Percentiles rank a stretch among this genome's conserved stretches.
phyloP scores from a whole-genome alignment of 179 eudicot species.

The Gypsophila paniculata region DNA sequence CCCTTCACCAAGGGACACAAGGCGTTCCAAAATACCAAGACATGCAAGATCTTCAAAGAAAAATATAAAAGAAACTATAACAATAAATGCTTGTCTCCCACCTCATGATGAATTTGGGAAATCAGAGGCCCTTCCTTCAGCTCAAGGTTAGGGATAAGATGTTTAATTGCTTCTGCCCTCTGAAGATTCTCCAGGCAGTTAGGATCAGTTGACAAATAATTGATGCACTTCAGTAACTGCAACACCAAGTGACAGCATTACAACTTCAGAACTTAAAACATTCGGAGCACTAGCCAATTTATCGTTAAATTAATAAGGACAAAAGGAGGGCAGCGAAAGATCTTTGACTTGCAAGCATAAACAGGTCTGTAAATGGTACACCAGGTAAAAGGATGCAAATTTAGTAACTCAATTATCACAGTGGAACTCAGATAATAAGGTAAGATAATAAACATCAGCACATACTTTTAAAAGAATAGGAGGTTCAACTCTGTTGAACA shows the following conservation, averaged over 20 bases:
- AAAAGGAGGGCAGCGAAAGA: background rate
- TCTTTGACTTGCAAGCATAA: background rate
- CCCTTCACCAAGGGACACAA: background rate
- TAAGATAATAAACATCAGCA: background rate
- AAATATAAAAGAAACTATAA: background rate
- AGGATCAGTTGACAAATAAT: conserved; percentile 90
- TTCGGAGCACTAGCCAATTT: background rate
- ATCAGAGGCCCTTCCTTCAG: conserved; percentile 90
- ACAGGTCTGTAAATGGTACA: background rate
- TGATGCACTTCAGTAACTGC: conserved; percentile 84
- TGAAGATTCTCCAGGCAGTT: conserved; percentile 98
- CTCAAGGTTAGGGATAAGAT: conserved; percentile 94
- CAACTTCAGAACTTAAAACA: conserved; percentile 11
- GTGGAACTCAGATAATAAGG: background rate
- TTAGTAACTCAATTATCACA: background rate
- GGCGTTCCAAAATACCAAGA: background rate
- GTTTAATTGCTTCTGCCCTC: conserved; percentile 92
- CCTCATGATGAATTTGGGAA: conserved; percentile 91
- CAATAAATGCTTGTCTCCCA: conserved; percentile 28
- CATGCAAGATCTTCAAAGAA: background rate
- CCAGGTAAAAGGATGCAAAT: background rate
- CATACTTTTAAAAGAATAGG: conserved; percentile 88
- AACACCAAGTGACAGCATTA: conserved; percentile 23
- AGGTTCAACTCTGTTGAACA: conserved; percentile 92
- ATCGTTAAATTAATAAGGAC: background rate